phyloP scores from a whole-genome alignment of 352 stramenopile species.

The Globisporangium emineosum region DNA sequence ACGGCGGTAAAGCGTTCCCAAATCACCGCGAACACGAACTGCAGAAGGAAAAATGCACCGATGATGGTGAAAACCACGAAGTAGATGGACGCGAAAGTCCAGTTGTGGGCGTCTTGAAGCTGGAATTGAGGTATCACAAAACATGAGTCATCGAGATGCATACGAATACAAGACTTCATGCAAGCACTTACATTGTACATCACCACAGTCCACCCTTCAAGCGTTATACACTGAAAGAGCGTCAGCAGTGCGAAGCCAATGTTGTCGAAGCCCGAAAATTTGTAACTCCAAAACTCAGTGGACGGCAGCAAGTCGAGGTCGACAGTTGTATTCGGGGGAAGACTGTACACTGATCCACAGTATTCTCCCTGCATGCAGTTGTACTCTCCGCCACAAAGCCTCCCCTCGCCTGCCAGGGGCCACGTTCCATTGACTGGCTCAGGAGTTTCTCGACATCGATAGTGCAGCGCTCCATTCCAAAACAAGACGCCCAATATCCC shows the following conservation, averaged over 20 bases:
- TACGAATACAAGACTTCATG: not conserved
- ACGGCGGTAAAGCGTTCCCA: constrained; percentile 52
- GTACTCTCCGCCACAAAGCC: constrained; percentile 36
- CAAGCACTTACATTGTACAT: constrained; percentile 76
- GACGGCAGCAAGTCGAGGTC: constrained; percentile 30
- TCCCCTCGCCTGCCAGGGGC: constrained; percentile 22
- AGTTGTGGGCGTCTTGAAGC: constrained; percentile 31
- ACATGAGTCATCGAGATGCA: not conserved
- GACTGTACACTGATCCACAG: constrained; percentile 45
- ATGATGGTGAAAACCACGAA: constrained; percentile 82
- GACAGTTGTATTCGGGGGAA: constrained; percentile 26
- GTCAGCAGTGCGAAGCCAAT: constrained; percentile 76
- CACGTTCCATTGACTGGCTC: constrained; percentile 43
- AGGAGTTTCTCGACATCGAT: constrained; percentile 49
- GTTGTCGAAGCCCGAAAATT: constrained; percentile 82
- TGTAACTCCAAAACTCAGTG: constrained; percentile 64
- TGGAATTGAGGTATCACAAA: constrained; percentile 10
- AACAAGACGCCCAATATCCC: constrained; percentile 66
- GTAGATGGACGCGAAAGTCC: constrained; percentile 52
- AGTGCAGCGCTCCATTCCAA: constrained; percentile 46
- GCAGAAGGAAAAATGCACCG: constrained; percentile 79
- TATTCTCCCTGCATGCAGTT: constrained; percentile 26
- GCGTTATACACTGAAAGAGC: constrained; percentile 87
- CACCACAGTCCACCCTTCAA: constrained; percentile 85
- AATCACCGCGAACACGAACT: constrained; percentile 83